Conservation (phyloP, 805 yeast species). For the Nakazawaea pomicola region DNA sequence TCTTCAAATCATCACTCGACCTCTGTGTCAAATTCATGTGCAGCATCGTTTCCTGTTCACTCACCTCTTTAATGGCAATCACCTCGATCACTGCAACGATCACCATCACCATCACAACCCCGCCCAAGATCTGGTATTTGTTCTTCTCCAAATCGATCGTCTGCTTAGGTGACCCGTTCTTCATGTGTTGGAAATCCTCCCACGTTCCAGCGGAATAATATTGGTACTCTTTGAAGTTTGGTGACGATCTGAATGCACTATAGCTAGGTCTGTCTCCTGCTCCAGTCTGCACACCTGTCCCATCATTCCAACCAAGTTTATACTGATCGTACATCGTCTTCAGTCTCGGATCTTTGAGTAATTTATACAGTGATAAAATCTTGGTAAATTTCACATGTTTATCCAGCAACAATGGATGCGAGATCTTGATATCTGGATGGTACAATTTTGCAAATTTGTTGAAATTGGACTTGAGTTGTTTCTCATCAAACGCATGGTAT, state of each 20-base stretch:
- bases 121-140: slow-evolving; percentile 22
- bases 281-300: too few species aligned
- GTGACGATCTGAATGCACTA: slow-evolving; percentile 2
- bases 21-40: slow-evolving; percentile 29
- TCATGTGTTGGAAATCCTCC: slow-evolving; percentile 49
- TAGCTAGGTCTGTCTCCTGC: too few species aligned
- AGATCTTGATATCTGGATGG: slow-evolving; percentile 60
- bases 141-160: slow-evolving; percentile 22
- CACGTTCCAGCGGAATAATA: slow-evolving; percentile 63
- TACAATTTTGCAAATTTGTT: slow-evolving; percentile 64
- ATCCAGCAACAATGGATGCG: slow-evolving; percentile 5
- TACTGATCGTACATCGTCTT: slow-evolving; percentile 42
- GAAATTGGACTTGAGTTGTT: slow-evolving; percentile 42
- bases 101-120: slow-evolving; percentile 21
- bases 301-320: slow-evolving; percentile 39
- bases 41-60: slow-evolving; percentile 25
- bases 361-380: slow-evolving; percentile 53
- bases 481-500: slow-evolving; percentile 28
- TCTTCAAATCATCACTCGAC: slow-evolving; percentile 33
- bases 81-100: slow-evolving; percentile 26
- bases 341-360: slow-evolving; percentile 40
- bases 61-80: slow-evolving; percentile 33
- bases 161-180: slow-evolving; percentile 2
- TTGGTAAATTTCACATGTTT: slow-evolving; percentile 46
- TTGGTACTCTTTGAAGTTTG: slow-evolving; percentile 20